Base-by-base conservation (phyloP, 805 yeast genomes). In the Yarrowia deformans region DNA sequence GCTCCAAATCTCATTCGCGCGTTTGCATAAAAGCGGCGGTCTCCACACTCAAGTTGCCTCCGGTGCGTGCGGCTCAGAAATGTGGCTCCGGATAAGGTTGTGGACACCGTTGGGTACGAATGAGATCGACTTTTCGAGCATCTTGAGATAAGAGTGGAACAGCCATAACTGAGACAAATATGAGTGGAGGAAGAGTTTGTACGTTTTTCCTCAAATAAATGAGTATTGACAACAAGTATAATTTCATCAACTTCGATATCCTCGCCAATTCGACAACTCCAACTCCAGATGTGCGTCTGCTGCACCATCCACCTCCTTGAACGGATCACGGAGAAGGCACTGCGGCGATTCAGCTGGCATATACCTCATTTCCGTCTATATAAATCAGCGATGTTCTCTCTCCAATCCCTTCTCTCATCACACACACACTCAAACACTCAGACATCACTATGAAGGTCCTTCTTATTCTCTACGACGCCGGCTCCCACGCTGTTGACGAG, bases 401-500 rank as follows among this genome's bases (percentile, higher is more conserved):
- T 34, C 29, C 3, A 50, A 3, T 10, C 18, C 10, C 39, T 19
- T 16, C n/a, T 45, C 34, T 43, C 32, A 46, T 40, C 43, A 40
- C 43, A 46, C 34, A 46, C 52, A 3, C 18, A 50, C 35, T 34
- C 63, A 19, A 8, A 8, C 63, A 55, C 43, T 10, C 32, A 19
- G 4, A 23, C 29, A 19, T 7, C 50, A 55, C 45, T 42, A 72
- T 72, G 74, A 82, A 82, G 77, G 84, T 87, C 69, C 82, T 87
- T 72, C 79, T 87, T 69, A 88, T 87, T 68, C 81, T 87, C 72
- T 49, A 49, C 23, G 35, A 32, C 37, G 55, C 55, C 55, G 55
- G 55, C 37, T 73, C 79, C 43, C 89, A 87, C 75, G 91, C 91
- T 69, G 71, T 75, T 54, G 85, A 88, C 72, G 88, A 87, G 75